Conservation (phyloP, 202 grass and related monocot genomes). For the Bolboschoenoplectus hybrid region DNA sequence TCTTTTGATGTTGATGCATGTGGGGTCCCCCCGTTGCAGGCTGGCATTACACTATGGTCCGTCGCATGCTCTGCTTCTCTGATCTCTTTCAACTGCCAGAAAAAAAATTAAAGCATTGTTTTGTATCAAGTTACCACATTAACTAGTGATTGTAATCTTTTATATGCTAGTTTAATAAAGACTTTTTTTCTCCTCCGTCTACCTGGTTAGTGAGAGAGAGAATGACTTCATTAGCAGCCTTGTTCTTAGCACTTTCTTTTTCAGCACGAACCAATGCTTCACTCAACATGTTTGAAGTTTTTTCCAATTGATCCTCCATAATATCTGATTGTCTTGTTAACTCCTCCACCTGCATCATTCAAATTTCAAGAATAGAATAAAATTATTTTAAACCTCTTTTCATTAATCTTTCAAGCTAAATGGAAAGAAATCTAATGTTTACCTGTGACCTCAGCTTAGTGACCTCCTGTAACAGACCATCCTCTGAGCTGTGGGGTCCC, state of each 20-base stretch:
- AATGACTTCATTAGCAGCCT: conserved; percentile 72
- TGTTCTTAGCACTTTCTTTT: conserved; percentile 65
- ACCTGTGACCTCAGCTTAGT: conserved; percentile 53
- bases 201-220: conserved; percentile 59
- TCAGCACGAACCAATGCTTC: conserved; percentile 45
- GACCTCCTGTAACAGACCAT: conserved; percentile 61
- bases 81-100: conserved; percentile 55
- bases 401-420: conserved; percentile 17
- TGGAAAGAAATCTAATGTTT: conserved; percentile 13
- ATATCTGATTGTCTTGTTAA: conserved; percentile 49
- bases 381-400: background rate
- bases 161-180: conserved; percentile 21
- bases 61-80: conserved; percentile 43
- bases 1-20: conserved; percentile 31
- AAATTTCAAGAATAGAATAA: conserved; percentile 28
- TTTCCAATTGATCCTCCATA: conserved; percentile 60
- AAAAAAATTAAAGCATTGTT: conserved; percentile 17
- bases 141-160: conserved; percentile 4
- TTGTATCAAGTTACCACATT: background rate
- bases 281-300: conserved; percentile 52
- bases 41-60: background rate
- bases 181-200: conserved; percentile 15
- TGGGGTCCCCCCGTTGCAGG: background rate
- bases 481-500: conserved; percentile 40
- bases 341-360: conserved; percentile 55